Evolutionary conservation across 2,329 filamentous ascomycete species (phyloP).

Genomic region (Sporothrix euskadiensis): DNA sequence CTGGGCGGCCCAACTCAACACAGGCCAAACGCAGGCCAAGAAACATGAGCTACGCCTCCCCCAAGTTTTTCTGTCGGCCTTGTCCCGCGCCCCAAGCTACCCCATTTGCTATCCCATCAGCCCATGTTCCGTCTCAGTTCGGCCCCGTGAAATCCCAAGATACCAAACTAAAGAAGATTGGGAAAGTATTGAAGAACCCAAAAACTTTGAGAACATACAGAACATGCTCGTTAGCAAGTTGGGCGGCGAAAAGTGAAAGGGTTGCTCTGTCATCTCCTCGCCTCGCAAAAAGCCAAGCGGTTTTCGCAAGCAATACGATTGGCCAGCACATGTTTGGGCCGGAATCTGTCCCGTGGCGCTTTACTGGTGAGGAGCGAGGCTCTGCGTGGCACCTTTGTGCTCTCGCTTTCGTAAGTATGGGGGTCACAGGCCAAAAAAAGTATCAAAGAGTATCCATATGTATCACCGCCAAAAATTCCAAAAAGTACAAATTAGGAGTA

Average conservation of each 20-base stretch:
- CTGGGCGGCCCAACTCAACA: background rate
- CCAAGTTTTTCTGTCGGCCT: background rate
- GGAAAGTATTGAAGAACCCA: background rate
- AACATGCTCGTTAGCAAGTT: background rate
- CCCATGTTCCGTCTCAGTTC: background rate
- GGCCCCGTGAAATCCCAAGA: background rate
- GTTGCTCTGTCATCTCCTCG: background rate
- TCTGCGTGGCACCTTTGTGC: background rate
- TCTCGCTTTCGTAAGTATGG: too few species aligned
- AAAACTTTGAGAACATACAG: background rate
- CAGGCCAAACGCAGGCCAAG: background rate
- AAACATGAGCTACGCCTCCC: background rate
- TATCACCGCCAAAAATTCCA: background rate
- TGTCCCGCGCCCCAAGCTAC: constrained; percentile 4
- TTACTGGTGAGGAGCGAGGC: background rate
- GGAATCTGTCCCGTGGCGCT: background rate
- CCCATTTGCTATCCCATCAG: background rate
- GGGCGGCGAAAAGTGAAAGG: background rate
- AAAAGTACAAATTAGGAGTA: background rate
- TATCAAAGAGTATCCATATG: background rate
- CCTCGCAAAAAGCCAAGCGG: background rate
- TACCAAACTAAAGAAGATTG: background rate
- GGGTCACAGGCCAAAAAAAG: background rate
- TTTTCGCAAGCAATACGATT: background rate
- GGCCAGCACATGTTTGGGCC: background rate